Evolutionary conservation across 345 rosid genomes (phyloP).

Genomic region (Hibiscus trionum): DNA sequence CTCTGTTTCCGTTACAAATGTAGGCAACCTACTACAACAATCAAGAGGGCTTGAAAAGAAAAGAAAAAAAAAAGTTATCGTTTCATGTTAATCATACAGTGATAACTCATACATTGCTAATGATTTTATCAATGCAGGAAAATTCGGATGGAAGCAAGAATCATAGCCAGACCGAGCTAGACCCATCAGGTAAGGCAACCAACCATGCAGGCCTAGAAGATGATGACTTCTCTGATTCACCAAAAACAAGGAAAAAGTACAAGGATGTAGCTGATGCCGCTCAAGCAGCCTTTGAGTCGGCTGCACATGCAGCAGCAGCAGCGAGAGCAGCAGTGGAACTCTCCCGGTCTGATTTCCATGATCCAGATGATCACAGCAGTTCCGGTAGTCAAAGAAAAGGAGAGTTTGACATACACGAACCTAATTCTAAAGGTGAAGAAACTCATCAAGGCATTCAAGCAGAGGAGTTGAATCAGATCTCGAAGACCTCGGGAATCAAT

Average conservation of each 20-base stretch:
- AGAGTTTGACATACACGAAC: conserved; percentile 10
- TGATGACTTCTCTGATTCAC: conserved; percentile 25
- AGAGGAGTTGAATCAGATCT: conserved; percentile 13
- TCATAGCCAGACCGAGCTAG: conserved; percentile 4
- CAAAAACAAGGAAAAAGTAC: conserved; percentile 38
- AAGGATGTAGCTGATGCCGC: conserved; percentile 93
- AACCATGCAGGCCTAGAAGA: conserved; percentile 1
- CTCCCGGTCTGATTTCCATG: conserved; percentile 49
- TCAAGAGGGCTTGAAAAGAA: background rate
- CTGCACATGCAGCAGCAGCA: conserved; percentile 79
- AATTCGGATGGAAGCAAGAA: conserved; percentile 1
- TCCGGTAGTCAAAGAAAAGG: conserved; percentile 10
- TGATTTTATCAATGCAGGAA: conserved; percentile 25
- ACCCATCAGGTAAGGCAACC: conserved; percentile 11
- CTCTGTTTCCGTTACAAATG: conserved; percentile 29
- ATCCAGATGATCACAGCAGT: conserved; percentile 29
- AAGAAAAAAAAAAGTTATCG: background rate
- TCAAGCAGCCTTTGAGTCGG: conserved; percentile 83
- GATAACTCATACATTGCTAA: background rate
- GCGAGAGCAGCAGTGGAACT: conserved; percentile 95
- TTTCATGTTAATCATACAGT: background rate
- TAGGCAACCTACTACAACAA: conserved; percentile 9
- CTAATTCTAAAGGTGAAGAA: conserved; percentile 13
- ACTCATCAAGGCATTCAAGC: conserved; percentile 3
- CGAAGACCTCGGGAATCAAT: conserved; percentile 20